Evolutionary conservation across 2,329 filamentous ascomycete species (phyloP), one percentile per base, ranked within the genome.

Genomic region (Fusarium zealandicum): DNA sequence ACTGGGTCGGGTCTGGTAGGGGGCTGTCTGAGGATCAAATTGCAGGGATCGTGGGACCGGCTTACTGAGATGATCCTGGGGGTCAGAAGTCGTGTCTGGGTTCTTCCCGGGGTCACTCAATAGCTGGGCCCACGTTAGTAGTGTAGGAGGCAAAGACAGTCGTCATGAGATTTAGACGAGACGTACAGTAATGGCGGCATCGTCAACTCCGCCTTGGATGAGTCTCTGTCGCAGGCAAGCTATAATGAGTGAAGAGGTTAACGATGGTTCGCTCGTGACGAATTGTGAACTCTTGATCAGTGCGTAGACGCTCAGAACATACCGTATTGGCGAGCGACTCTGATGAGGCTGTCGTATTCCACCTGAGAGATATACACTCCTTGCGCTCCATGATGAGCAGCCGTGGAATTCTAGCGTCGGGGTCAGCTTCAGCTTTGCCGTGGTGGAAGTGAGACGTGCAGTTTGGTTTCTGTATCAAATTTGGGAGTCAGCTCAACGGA

Each of bases 261-360:
- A n/a, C n/a, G n/a, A n/a, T n/a, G n/a, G n/a, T n/a, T n/a, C n/a
- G n/a, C n/a, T n/a, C n/a, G n/a, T n/a, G n/a, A n/a, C n/a, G n/a
- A n/a, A n/a, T 11, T 17, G 18, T 14, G 5, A 20, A 12, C 13
- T 17, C 45, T 16, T 20, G 14, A 10, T 14, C 17, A 25, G 10
- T 10, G 9, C 6, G 17, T 16, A 13, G 11, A 25, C 5, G 16
- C 8, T 13, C 3, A 20, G 14, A 12, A 37, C 76, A 59, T 78
- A 87, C 85, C 75, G 67, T 85, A 87, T 70, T 86, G 79, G 54
- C 74, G 76, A 42, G 78, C 75, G 48, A 64, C 59, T 51, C 79
- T 71, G 62, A 86, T 77, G 55, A 92, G 76, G 41, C 71, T 72
- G 42, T 87, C 80, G 72, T 91, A 84, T 67, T 92, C 86, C 42